Percentiles rank a stretch among this genome's conserved stretches.
These are phyloP conservation scores for Hemileia vastatrix DNA, from an alignment of 1,284 basidiomycete genomes.

Conservation along the genomic window DNA sequence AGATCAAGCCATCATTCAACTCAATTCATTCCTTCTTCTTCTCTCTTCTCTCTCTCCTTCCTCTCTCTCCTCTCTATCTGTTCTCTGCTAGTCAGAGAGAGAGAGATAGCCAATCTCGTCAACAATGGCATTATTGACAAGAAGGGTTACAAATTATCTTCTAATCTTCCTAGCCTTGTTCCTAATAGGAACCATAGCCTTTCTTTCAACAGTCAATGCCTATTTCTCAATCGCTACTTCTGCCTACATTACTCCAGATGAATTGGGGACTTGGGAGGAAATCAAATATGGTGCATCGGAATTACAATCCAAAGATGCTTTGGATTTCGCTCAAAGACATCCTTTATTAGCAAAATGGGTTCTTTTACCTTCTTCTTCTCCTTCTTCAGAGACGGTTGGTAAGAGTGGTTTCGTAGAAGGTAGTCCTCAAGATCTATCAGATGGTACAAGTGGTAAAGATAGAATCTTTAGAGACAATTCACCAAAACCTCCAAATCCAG, in stretches of 20 bases:
- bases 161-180: neutral
- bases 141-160: neutral
- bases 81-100: neutral
- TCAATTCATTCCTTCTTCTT: slow-evolving; percentile 7
- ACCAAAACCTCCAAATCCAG: slow-evolving; percentile 18
- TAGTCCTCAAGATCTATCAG: neutral
- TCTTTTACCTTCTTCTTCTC: slow-evolving; percentile 4
- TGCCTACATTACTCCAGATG: neutral
- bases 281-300: slow-evolving; percentile 28
- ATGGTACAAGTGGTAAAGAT: neutral
- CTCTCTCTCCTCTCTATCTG: neutral
- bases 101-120: neutral
- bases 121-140: neutral
- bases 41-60: neutral
- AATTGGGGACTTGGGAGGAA: slow-evolving; percentile 30
- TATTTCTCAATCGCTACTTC: slow-evolving; percentile 5
- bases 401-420: neutral
- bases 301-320: neutral
- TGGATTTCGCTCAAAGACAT: slow-evolving; percentile 28
- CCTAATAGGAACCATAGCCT: too few species aligned
- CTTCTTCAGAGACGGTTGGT: neutral
- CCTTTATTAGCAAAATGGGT: slow-evolving; percentile 32
- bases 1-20: too few species aligned
- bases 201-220: slow-evolving; percentile 9
- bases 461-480: slow-evolving; percentile 14